Evolutionary conservation across 169 alveolate genomes (phyloP).

Genomic region (Plasmodium knowlesi): DNA sequence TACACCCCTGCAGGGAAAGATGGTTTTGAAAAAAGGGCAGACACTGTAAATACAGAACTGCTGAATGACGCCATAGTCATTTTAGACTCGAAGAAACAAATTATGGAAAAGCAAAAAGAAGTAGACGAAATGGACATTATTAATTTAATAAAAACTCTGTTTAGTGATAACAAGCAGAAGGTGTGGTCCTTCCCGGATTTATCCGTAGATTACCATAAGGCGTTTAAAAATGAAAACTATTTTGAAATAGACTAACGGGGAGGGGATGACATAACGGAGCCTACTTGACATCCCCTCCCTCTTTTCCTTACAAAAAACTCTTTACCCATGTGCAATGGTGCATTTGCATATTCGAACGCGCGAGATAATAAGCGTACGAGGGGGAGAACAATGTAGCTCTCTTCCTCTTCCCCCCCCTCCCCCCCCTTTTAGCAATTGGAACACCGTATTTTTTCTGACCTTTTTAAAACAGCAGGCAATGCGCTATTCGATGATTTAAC

Average conservation of each 20-base stretch:
- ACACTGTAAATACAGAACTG: not conserved
- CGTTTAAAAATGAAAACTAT: slow-evolving; percentile 53
- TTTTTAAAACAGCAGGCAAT: not conserved
- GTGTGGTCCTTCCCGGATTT: slow-evolving; percentile 33
- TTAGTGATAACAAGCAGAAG: slow-evolving; percentile 27
- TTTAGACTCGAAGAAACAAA: not conserved
- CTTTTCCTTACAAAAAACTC: not conserved
- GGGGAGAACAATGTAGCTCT: not conserved
- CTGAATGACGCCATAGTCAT: slow-evolving; percentile 53
- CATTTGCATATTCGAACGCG: not conserved
- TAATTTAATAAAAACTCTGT: slow-evolving; percentile 27
- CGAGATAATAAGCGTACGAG: not conserved
- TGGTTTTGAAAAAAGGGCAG: slow-evolving; percentile 13
- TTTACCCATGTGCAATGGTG: not conserved
- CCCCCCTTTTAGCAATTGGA: not conserved
- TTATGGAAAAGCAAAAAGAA: not conserved
- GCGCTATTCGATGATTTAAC: not conserved
- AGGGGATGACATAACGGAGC: no score
- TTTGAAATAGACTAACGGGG: slow-evolving; percentile 68
- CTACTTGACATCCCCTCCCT: not conserved
- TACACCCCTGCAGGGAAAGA: not conserved
- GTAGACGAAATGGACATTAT: slow-evolving; percentile 24
- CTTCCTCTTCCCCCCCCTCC: not conserved
- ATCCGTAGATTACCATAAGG: slow-evolving; percentile 58
- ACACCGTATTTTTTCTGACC: not conserved